Evolutionary conservation across 2,329 filamentous ascomycete genomes (phyloP).

Genomic region (Neopestalotiopsis sp.): DNA sequence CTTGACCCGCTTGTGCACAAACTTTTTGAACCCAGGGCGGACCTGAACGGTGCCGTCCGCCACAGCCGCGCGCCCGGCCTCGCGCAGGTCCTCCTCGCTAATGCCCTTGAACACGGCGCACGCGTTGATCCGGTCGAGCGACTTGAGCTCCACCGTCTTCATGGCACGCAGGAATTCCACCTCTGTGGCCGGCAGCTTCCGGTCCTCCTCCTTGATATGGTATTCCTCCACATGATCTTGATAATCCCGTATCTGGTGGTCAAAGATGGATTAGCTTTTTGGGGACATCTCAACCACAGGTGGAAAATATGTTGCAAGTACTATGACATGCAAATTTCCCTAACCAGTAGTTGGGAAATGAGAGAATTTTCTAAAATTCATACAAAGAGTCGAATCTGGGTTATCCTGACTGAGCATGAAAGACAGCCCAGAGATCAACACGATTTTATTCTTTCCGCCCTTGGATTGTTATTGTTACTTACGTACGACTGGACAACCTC

Average conservation of each 20-base stretch:
- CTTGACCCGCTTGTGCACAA: conserved; percentile 26
- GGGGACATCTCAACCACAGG: not conserved
- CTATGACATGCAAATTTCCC: no score
- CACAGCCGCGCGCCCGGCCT: conserved; percentile 45
- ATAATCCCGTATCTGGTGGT: conserved; percentile 41
- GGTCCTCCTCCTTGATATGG: conserved; percentile 35
- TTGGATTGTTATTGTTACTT: not conserved
- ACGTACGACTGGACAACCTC: conserved; percentile 51
- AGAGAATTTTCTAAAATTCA: no score
- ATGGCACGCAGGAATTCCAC: conserved; percentile 49
- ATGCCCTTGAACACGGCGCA: conserved; percentile 53
- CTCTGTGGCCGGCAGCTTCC: conserved; percentile 46
- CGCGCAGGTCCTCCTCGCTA: conserved; percentile 35
- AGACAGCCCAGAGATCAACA: not conserved
- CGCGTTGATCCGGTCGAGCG: conserved; percentile 48
- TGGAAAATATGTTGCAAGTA: not conserved
- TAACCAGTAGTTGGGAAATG: no score
- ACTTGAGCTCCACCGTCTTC: conserved; percentile 50
- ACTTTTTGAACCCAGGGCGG: conserved; percentile 46
- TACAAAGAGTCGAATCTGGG: no score
- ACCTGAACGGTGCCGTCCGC: conserved; percentile 39
- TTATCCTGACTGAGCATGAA: not conserved
- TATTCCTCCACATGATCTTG: conserved; percentile 42
- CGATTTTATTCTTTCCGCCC: not conserved
- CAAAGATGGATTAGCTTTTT: not conserved